Conservation (phyloP, 805 yeast genomes). For the Saturnispora mendoncae region DNA sequence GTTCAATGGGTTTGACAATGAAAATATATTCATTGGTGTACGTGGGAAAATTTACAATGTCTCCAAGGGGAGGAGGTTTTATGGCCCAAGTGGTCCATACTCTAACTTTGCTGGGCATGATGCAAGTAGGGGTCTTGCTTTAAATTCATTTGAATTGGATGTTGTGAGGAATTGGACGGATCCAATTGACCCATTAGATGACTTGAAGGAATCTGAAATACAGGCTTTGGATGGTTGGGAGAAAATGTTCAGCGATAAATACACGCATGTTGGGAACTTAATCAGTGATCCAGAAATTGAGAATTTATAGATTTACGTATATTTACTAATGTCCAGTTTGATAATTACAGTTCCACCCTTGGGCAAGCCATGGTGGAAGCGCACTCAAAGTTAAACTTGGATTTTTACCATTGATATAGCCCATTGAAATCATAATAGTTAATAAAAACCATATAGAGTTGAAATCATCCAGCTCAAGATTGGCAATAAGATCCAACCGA, state of each 20-base stretch:
- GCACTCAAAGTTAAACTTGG: slow-evolving; percentile 50
- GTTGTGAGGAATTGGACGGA: slow-evolving; percentile 59
- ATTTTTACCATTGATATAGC: slow-evolving; percentile 39
- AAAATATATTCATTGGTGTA: slow-evolving; percentile 78
- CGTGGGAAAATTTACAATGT: slow-evolving; percentile 83
- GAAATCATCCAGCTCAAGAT: slow-evolving; percentile 57
- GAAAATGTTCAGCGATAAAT: slow-evolving; percentile 71
- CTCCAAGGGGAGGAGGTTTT: slow-evolving; percentile 67
- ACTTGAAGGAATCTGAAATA: slow-evolving; percentile 49
- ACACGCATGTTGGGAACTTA: slow-evolving; percentile 69
- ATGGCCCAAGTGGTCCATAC: slow-evolving; percentile 95
- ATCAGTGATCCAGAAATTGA: slow-evolving; percentile 30
- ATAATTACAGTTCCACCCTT: slow-evolving; percentile 34
- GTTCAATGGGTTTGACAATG: slow-evolving; percentile 74
- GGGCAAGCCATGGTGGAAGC: slow-evolving; percentile 34
- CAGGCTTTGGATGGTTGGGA: slow-evolving; percentile 80
- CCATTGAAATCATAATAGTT: slow-evolving; percentile 4
- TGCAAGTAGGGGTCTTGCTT: slow-evolving; percentile 87
- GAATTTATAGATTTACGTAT: neutral
- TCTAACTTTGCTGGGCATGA: slow-evolving; percentile 93
- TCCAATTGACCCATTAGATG: slow-evolving; percentile 67
- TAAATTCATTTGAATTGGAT: slow-evolving; percentile 69
- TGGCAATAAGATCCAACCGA: slow-evolving; percentile 34
- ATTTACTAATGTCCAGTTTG: slow-evolving; percentile 25
- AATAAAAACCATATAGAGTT: neutral